These are phyloP conservation scores for Fusarium siculi DNA, from an alignment of 2,329 filamentous ascomycete genomes.

Conservation along the genomic window DNA sequence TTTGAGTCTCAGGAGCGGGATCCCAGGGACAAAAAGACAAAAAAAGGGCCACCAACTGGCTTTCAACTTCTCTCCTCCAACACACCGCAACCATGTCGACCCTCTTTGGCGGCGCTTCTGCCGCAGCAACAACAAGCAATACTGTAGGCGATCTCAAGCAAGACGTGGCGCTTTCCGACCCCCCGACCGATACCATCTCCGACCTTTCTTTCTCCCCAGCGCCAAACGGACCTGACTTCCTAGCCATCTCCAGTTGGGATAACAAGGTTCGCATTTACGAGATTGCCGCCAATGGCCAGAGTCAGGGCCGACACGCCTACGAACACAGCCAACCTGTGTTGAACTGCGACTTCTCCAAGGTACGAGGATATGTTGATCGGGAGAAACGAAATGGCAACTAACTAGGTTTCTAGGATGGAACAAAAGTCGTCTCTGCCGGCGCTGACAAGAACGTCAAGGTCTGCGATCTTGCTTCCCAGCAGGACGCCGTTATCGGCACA, in stretches of 20 bases:
- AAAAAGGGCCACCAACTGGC: slow-evolving; percentile 12
- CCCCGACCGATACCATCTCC: slow-evolving; percentile 90
- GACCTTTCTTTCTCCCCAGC: slow-evolving; percentile 83
- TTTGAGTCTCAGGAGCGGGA: not conserved
- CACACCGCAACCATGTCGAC: slow-evolving; percentile 66
- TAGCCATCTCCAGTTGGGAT: slow-evolving; percentile 95
- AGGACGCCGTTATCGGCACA: slow-evolving; percentile 78
- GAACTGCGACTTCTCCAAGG: slow-evolving; percentile 87
- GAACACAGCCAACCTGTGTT: slow-evolving; percentile 89
- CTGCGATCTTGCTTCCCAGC: slow-evolving; percentile 79
- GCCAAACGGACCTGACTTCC: slow-evolving; percentile 71
- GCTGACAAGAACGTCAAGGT: slow-evolving; percentile 92
- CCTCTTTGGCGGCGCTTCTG: slow-evolving; percentile 66
- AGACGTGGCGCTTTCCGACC: slow-evolving; percentile 81
- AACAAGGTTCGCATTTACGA: slow-evolving; percentile 98
- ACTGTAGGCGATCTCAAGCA: slow-evolving; percentile 92
- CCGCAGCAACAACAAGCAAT: slow-evolving; percentile 65
- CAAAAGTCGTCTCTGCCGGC: slow-evolving; percentile 86
- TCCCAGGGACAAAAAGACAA: not conserved
- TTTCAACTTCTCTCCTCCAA: slow-evolving; percentile 8
- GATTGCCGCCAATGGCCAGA: slow-evolving; percentile 80
- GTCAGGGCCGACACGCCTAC: slow-evolving; percentile 85
- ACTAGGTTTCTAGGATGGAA: slow-evolving; percentile 75
- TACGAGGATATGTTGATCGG: slow-evolving; percentile 55
- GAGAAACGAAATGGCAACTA: not conserved